phyloP scores from a whole-genome alignment of 148 eudicot species.

The Fallopia convolvulus region DNA sequence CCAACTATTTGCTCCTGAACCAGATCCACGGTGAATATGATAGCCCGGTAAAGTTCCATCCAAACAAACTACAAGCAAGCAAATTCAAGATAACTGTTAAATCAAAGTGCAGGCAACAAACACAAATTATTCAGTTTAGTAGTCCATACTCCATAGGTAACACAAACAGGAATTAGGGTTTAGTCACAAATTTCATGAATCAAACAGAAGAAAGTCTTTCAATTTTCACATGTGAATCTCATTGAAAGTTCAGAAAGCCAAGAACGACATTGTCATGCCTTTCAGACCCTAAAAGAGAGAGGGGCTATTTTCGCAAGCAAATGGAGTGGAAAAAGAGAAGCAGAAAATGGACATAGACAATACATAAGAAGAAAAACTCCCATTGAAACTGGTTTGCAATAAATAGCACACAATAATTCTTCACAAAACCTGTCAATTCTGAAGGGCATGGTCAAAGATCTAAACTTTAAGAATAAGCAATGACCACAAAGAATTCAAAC shows the following conservation, averaged over 20 bases:
- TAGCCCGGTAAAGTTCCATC: constrained; percentile 95
- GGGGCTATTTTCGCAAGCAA: background rate
- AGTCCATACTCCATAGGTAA: background rate
- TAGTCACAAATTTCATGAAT: background rate
- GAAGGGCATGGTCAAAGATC: constrained; percentile 14
- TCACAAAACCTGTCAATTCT: background rate
- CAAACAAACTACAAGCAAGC: constrained; percentile 56
- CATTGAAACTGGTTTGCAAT: background rate
- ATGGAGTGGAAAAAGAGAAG: background rate
- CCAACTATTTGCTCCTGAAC: constrained; percentile 93
- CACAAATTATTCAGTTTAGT: background rate
- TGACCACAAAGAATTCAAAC: background rate
- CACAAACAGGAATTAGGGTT: background rate
- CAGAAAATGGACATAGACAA: background rate
- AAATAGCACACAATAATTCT: constrained; percentile 2
- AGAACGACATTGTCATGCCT: background rate
- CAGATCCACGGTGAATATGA: constrained; percentile 85
- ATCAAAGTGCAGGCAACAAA: background rate
- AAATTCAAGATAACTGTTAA: background rate
- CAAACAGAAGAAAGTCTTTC: background rate
- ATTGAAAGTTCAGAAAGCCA: background rate
- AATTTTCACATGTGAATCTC: background rate
- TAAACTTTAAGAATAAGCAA: constrained; percentile 12
- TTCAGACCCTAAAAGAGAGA: background rate
- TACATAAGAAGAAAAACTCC: background rate